A percentile compares a stretch with the other conserved stretches of the same genome.
phyloP scores from a whole-genome alignment of 2,329 filamentous ascomycete species.

The Volutella citrinella region DNA sequence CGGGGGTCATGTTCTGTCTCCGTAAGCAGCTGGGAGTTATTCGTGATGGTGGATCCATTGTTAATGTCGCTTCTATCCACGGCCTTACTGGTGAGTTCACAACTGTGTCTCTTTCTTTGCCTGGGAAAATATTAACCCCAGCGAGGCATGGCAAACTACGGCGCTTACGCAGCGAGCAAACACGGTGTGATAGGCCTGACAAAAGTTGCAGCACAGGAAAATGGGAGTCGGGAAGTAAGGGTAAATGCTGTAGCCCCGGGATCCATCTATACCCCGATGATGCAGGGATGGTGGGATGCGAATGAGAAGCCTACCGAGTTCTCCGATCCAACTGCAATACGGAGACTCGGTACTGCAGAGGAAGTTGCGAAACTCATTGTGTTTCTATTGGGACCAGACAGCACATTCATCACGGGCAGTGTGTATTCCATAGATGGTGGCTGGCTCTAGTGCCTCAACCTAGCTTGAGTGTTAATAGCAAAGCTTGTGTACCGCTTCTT shows the following conservation, averaged over 20 bases:
- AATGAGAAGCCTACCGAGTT: too few relatives aligned
- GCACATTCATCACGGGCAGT: constrained; percentile 43
- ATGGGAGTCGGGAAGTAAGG: constrained; percentile 39
- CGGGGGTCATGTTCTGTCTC: constrained; percentile 48
- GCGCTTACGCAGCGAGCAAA: constrained; percentile 34
- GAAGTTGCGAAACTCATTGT: constrained; percentile 45
- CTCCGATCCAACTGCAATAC: constrained; percentile 38
- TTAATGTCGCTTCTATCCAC: constrained; percentile 35
- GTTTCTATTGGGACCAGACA: constrained; percentile 46
- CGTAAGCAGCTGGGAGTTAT: constrained; percentile 42
- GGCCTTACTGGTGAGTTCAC: neutral
- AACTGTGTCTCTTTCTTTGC: too few relatives aligned
- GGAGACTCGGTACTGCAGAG: constrained; percentile 44
- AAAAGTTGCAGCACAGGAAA: constrained; percentile 29
- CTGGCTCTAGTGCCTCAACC: too few relatives aligned
- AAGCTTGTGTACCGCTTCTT: too few relatives aligned
- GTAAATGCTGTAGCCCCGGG: constrained; percentile 45
- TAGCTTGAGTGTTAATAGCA: too few relatives aligned
- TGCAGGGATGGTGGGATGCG: too few relatives aligned
- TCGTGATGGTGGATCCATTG: constrained; percentile 52
- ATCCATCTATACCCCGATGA: constrained; percentile 46
- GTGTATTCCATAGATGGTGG: constrained; percentile 45
- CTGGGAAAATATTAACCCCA: too few relatives aligned
- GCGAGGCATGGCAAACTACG: constrained; percentile 28
- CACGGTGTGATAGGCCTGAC: constrained; percentile 33